Percentiles rank a stretch among this genome's conserved stretches.
phyloP scores from a whole-genome alignment of 495 filamentous ascomycete species.

The Massariosphaeria phaeospora region DNA sequence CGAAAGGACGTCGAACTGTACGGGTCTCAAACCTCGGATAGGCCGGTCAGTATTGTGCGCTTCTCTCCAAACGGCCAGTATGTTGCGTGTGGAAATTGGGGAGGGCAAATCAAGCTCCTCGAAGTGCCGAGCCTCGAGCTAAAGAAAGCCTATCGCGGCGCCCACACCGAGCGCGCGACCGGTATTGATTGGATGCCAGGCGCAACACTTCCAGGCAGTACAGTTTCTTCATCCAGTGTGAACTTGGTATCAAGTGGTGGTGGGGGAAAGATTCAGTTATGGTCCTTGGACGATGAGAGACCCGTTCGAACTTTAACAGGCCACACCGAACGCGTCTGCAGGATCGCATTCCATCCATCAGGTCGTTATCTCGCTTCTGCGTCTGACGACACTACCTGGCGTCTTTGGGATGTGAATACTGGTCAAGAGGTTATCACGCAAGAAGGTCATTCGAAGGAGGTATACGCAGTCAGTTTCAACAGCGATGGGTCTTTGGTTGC shows the following conservation, averaged over 20 bases:
- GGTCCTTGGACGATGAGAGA: conserved; percentile 78
- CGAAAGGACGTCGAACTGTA: conserved; percentile 80
- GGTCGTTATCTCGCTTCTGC: conserved; percentile 87
- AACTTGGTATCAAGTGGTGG: conserved; percentile 90
- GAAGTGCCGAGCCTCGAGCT: conserved; percentile 76
- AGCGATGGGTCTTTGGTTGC: conserved; percentile 85
- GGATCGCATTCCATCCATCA: conserved; percentile 91
- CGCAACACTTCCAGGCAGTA: conserved; percentile 64
- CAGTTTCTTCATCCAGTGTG: conserved; percentile 65
- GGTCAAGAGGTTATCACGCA: conserved; percentile 80
- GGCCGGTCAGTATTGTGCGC: conserved; percentile 81
- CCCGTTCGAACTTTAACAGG: conserved; percentile 80
- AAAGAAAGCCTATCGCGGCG: conserved; percentile 63
- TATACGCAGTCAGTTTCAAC: conserved; percentile 84
- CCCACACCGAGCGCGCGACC: conserved; percentile 77
- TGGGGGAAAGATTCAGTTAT: conserved; percentile 84
- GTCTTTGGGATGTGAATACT: conserved; percentile 88
- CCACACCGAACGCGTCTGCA: conserved; percentile 79
- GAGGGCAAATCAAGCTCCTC: conserved; percentile 78
- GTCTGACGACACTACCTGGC: conserved; percentile 94
- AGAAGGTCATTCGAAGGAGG: conserved; percentile 90
- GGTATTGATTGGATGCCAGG: conserved; percentile 86
- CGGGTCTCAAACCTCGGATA: conserved; percentile 84
- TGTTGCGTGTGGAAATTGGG: conserved; percentile 88
- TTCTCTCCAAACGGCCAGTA: conserved; percentile 82